Evolutionary conservation across 805 yeast genomes (phyloP), one percentile per base, ranked within the genome.

Genomic region (Ogataea ramenticola): DNA sequence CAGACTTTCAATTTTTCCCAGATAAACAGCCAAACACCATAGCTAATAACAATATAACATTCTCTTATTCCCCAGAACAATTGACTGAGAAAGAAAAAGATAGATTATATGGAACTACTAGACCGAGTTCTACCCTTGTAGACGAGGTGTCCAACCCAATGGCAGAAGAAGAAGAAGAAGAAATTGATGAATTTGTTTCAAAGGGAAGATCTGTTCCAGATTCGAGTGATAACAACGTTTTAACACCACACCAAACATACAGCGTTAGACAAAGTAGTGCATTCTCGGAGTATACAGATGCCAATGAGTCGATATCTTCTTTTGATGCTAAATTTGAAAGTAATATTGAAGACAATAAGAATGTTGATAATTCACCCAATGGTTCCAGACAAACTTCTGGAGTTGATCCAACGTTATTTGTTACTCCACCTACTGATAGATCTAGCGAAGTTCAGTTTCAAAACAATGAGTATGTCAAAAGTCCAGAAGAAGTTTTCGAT

Each of bases 261-360:
- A 24, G 10, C 27, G 10, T 6, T 36, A 27, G 27, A 27, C 39
- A 32, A 12, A 19, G 33, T 11, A 22, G 42, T 12, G 42, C 49
- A 14, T 35, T 31, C 15, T 26, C 44, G 3, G 43, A 43, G 6
- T 53, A 42, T 33, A 46, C 48, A 15, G 58, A 56, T 43, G 55
- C 52, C 10, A 41, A 32, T 39, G 52, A 57, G 32, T 53, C 57
- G n/a, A 50, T 57, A 4, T 55, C 54, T 40, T 56, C 45, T 11
- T 57, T 57, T 43, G 61, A 57, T 40, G 48, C 51, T 19, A 49
- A 50, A 30, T 57, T 50, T 40, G 51, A 53, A 33, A n/a, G 20
- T 5, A 43, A 40, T 10, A 26, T 21, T 4, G 27, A 22, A 4
- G 19, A 39, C 9, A 21, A 35, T 26, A 12, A 42, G 3, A 42